Percentiles rank a stretch among this genome's conserved stretches.
Conservation (phyloP, 306 rosid genomes). For the Cucumis melo region DNA sequence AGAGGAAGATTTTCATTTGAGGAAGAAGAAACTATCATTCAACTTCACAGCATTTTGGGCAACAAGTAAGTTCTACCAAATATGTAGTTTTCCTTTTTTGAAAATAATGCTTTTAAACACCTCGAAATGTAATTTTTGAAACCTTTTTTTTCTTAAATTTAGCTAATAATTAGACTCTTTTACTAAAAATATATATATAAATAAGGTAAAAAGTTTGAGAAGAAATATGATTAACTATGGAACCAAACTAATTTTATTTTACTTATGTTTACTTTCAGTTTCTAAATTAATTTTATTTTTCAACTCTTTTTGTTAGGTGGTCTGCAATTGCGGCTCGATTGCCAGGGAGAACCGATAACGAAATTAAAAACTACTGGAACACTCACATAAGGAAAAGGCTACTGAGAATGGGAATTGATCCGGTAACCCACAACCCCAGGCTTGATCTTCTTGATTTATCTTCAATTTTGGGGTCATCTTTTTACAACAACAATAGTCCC, state of each 20-base stretch:
- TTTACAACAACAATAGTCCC: neutral
- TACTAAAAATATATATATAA: no score
- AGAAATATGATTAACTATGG: no score
- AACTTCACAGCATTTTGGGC: constrained; percentile 7
- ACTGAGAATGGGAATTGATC: constrained; percentile 10
- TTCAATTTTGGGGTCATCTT: neutral
- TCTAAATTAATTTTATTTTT: neutral
- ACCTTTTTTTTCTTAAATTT: no score
- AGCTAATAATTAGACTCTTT: no score
- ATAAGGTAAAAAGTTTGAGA: no score
- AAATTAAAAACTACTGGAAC: constrained; percentile 10
- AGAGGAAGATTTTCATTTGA: constrained; percentile 11
- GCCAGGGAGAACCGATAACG: constrained; percentile 6
- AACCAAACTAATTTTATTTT: no score
- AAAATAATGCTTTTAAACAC: no score
- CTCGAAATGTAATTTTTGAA: no score
- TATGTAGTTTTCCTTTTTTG: no score
- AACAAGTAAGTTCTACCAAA: neutral
- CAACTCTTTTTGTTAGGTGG: neutral
- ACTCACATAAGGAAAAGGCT: constrained; percentile 9
- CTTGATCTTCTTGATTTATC: constrained; percentile 3
- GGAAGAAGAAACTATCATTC: constrained; percentile 11
- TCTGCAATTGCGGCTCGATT: constrained; percentile 13
- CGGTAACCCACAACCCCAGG: constrained; percentile 6
- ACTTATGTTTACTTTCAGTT: neutral